Percentiles rank a stretch among this genome's conserved stretches.
phyloP scores from a whole-genome alignment of 805 yeast genomes.

The Geotrichum ghanense region DNA sequence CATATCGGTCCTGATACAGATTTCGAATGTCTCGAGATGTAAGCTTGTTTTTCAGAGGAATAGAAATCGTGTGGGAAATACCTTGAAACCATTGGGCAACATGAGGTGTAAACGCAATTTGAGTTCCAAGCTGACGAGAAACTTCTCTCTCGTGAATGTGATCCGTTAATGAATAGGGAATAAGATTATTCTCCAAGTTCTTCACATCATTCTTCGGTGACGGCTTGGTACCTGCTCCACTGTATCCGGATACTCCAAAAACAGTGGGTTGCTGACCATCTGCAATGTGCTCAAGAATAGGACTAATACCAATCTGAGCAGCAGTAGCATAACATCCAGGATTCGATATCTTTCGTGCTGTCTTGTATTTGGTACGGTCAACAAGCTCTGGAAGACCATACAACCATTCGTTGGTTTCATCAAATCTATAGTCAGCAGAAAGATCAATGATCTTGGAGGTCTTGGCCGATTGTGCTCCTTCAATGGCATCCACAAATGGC shows the following conservation, averaged over 20 bases:
- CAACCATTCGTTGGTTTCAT: constrained; percentile 74
- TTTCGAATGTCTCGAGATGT: constrained; percentile 75
- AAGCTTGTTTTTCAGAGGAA: constrained; percentile 60
- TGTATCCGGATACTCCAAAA: constrained; percentile 95
- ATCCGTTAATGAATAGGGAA: constrained; percentile 92
- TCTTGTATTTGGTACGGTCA: constrained; percentile 51
- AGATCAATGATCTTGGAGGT: constrained; percentile 78
- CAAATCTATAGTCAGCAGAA: constrained; percentile 94
- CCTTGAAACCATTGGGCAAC: constrained; percentile 99
- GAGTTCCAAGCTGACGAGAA: constrained; percentile 61
- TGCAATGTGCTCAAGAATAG: constrained; percentile 51
- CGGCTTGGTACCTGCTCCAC: constrained; percentile 99
- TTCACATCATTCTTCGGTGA: constrained; percentile 86
- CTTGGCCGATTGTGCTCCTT: constrained; percentile 36
- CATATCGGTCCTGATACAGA: constrained; percentile 78
- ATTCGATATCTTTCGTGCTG: constrained; percentile 76
- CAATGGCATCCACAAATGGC: constrained; percentile 36
- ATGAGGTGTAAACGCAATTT: constrained; percentile 89
- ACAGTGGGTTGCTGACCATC: constrained; percentile 61
- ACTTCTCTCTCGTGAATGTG: constrained; percentile 96
- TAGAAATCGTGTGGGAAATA: constrained; percentile 80
- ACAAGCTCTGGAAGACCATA: constrained; percentile 94
- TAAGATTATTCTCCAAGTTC: constrained; percentile 66
- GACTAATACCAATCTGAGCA: constrained; percentile 86
- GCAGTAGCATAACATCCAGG: constrained; percentile 99